phyloP scores from a whole-genome alignment of 2,329 filamentous ascomycete genomes.

The Penicillium brevicompactum region DNA sequence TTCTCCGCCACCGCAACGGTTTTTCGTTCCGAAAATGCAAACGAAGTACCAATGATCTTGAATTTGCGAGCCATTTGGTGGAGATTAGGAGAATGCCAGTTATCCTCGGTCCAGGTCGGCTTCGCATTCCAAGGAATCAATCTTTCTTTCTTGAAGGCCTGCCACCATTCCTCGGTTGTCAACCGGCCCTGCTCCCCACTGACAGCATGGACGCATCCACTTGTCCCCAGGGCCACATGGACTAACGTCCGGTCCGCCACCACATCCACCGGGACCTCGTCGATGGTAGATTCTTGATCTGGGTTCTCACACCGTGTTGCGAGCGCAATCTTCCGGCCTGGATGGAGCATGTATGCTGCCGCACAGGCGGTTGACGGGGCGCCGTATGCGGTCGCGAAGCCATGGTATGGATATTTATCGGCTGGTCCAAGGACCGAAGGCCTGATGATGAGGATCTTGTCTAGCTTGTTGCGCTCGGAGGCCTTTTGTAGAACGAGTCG shows the following conservation, averaged over 20 bases:
- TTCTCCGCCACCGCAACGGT: slow-evolving; percentile 13
- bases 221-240: slow-evolving; percentile 19
- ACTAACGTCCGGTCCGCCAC: slow-evolving; percentile 24
- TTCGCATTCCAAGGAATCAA: slow-evolving; percentile 22
- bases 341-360: slow-evolving; percentile 22
- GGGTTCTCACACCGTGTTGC: slow-evolving; percentile 21
- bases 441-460: slow-evolving; percentile 25
- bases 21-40: slow-evolving; percentile 20
- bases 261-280: slow-evolving; percentile 29
- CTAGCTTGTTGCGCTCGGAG: slow-evolving; percentile 13
- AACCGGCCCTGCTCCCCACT: slow-evolving; percentile 22
- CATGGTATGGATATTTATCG: slow-evolving; percentile 21
- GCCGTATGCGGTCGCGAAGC: slow-evolving; percentile 20
- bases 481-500: slow-evolving; percentile 19
- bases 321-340: slow-evolving; percentile 17
- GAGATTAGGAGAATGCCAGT: slow-evolving; percentile 23
- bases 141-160: slow-evolving; percentile 22
- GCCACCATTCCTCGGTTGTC: slow-evolving; percentile 23
- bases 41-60: slow-evolving; percentile 27
- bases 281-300: slow-evolving; percentile 20
- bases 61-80: slow-evolving; percentile 20
- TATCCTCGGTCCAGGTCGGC: slow-evolving; percentile 16
- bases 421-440: slow-evolving; percentile 28
- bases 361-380: slow-evolving; percentile 21
- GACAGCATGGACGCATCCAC: slow-evolving; percentile 23